Conservation (phyloP, 306 rosid species). For the Lathyrus oleraceus region DNA sequence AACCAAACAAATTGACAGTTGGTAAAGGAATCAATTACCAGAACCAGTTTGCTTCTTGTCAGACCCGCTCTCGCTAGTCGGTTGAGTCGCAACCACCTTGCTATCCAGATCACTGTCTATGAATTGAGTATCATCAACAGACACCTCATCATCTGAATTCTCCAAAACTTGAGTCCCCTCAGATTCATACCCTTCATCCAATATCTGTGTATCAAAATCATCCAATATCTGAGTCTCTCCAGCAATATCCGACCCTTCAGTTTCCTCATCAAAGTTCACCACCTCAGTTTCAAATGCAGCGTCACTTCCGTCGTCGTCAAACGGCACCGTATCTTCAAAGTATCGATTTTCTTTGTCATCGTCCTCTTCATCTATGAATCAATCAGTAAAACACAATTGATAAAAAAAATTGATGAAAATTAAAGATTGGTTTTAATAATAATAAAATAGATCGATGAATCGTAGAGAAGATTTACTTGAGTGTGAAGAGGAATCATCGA, state of each 20-base stretch:
- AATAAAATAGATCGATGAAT: neutral
- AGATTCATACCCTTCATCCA: slow-evolving; percentile 51
- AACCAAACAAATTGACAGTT: neutral
- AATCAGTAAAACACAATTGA: neutral
- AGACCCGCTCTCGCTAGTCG: neutral
- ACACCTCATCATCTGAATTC: slow-evolving; percentile 36
- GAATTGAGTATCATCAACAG: slow-evolving; percentile 35
- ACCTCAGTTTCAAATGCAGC: slow-evolving; percentile 50
- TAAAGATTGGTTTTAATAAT: neutral
- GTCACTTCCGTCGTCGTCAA: slow-evolving; percentile 35
- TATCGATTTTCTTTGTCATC: slow-evolving; percentile 29
- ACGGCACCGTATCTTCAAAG: slow-evolving; percentile 42
- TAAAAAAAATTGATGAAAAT: neutral
- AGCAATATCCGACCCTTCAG: slow-evolving; percentile 45
- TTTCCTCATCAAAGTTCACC: slow-evolving; percentile 55
- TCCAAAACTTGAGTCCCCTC: slow-evolving; percentile 59
- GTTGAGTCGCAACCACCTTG: slow-evolving; percentile 20
- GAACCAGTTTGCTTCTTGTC: slow-evolving; percentile 41
- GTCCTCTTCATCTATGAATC: slow-evolving; percentile 39
- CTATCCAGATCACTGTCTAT: slow-evolving; percentile 7
- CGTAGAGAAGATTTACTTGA: neutral
- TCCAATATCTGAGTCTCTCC: slow-evolving; percentile 57
- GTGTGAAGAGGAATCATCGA: slow-evolving; percentile 46
- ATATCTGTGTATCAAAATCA: slow-evolving; percentile 51
- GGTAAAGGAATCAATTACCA: slow-evolving; percentile 42